These are phyloP conservation scores for Globisporangium parvum DNA, from an alignment of 352 stramenopile genomes.

Conservation along the genomic window DNA sequence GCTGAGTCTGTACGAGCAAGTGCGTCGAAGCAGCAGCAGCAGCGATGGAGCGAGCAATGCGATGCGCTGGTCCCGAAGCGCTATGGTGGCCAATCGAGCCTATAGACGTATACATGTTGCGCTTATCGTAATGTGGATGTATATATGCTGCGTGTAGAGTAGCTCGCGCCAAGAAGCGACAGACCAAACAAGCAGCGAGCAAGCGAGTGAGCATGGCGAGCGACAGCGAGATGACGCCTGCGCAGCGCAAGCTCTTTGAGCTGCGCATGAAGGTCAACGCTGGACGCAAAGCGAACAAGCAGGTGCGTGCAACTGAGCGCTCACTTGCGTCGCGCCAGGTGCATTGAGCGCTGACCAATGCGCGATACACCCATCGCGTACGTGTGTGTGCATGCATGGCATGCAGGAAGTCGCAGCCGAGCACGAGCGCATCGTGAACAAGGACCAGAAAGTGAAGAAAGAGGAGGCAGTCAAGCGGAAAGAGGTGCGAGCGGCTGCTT, in stretches of 20 bases:
- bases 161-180: not conserved
- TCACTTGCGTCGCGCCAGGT: not conserved
- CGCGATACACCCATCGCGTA: constrained; percentile 1
- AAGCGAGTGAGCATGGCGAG: constrained; percentile 14
- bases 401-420: constrained; percentile 61
- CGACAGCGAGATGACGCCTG: constrained; percentile 60
- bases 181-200: not conserved
- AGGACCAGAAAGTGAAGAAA: constrained; percentile 58
- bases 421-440: constrained; percentile 61
- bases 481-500: constrained; percentile 34
- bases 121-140: too few relatives aligned
- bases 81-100: constrained; percentile 10
- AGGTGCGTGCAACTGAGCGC: constrained; percentile 24
- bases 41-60: not conserved
- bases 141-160: not conserved
- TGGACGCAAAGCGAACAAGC: constrained; percentile 72
- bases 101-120: not conserved
- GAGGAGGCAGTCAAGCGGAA: constrained; percentile 47
- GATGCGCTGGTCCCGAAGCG: constrained; percentile 9
- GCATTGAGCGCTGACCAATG: not conserved
- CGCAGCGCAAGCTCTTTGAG: constrained; percentile 80
- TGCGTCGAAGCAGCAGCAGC: not conserved
- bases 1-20: not conserved
- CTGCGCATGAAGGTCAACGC: constrained; percentile 84
- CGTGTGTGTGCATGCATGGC: not conserved